Base-by-base conservation (phyloP, 306 rosid genomes). In the Macrotyloma uniflorum region DNA sequence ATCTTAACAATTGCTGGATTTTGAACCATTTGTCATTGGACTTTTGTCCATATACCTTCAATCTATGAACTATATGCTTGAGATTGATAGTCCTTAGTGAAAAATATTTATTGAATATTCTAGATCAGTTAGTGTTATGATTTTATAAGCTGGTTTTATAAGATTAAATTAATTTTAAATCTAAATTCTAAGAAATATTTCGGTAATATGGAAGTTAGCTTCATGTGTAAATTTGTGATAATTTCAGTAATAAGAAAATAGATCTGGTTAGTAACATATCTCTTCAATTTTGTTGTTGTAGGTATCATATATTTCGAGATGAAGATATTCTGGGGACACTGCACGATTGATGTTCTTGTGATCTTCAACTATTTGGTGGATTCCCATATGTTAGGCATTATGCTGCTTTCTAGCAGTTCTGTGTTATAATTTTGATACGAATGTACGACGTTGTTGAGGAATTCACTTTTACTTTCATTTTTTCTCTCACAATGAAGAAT, bases 261-360 rank as follows among this genome's bases (percentile, higher is more conserved):
- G 4, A 4, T 47, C 20, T 47, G 54, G 54, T 50, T 18, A 12
- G 4, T 50, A 49, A 50, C 12, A 6, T 18, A 7, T 50, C n/a
- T 49, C 24, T 50, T 50, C 15, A 19, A 3, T 28, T 45, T 53
- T 35, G 35, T 18, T 16, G 33, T 75, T 53, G 72, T 72, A 85
- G 89, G 82, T 85, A 73, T 22, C 72, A 85, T 71, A 73, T 83
- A 26, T 85, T 33, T 50, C 74, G 83, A 2, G 85, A 85, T 9
- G 85, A 81, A 1, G 88, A 85, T 74, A 50, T 86, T 54, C 33
- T 83, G 80, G 87, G 90, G 72, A 86, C 84, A 11, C 83, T 86
- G 59, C 87, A 80, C 55, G 84, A 86, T 36, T 86, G 85, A 83
- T 54, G 32, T 30, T 10, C 30, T 32, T 57, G 18, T 69, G 64